These are phyloP conservation scores for Pseudogymnoascus sp. DNA, from an alignment of 2,329 filamentous ascomycete species.

Conservation along the genomic window DNA sequence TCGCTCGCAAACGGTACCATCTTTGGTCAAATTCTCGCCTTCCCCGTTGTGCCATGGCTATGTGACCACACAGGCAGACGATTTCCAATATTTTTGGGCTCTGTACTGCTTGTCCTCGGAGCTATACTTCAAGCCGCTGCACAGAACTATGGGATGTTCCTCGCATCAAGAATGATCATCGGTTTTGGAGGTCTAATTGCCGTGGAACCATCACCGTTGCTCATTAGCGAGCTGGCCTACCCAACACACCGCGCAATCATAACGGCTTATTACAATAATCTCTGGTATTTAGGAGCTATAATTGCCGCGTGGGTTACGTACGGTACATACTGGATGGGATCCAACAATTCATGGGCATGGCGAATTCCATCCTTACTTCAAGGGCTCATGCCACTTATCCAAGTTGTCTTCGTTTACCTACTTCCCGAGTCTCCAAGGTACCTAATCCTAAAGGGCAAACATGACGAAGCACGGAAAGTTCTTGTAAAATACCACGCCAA, in stretches of 20 bases:
- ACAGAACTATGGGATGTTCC: conserved; percentile 23
- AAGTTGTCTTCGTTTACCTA: conserved; percentile 8
- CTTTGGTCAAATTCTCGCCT: conserved; percentile 7
- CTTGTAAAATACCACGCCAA: conserved; percentile 45
- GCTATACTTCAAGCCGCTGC: conserved; percentile 7
- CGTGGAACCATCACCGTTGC: conserved; percentile 26
- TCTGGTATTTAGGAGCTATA: conserved; percentile 27
- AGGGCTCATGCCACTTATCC: conserved; percentile 10
- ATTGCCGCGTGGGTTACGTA: conserved; percentile 26
- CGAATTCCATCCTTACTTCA: conserved; percentile 19
- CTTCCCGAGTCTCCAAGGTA: conserved; percentile 11
- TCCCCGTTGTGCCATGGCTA: conserved; percentile 7
- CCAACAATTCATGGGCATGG: conserved; percentile 18
- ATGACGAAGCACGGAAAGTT: conserved; percentile 39
- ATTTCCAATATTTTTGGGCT: conserved; percentile 7
- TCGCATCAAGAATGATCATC: conserved; percentile 26
- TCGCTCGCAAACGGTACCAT: background rate
- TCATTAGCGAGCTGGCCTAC: conserved; percentile 30
- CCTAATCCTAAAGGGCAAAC: conserved; percentile 31
- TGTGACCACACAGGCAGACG: conserved; percentile 10
- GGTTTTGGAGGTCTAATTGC: conserved; percentile 28
- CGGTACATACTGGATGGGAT: conserved; percentile 19
- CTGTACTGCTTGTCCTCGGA: conserved; percentile 7
- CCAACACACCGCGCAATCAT: conserved; percentile 28
- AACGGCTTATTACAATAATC: conserved; percentile 29